A percentile compares a stretch with the other conserved stretches of the same genome.
phyloP scores from a whole-genome alignment of 176 grass and related monocot species.

The Canna indica region DNA sequence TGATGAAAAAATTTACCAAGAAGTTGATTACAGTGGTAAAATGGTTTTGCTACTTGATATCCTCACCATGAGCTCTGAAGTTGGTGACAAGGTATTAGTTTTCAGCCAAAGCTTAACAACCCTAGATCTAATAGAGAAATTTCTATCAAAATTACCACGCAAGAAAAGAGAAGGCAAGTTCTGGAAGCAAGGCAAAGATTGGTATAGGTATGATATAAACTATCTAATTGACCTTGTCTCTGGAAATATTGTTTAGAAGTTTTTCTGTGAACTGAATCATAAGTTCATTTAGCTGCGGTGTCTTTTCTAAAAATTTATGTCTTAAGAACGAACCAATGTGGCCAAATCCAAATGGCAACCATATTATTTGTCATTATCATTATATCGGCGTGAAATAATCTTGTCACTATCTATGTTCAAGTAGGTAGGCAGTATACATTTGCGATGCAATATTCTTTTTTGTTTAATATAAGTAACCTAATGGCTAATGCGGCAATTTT shows the following conservation, averaged over 20 bases:
- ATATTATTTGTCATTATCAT: too few relatives aligned
- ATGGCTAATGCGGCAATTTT: too few relatives aligned
- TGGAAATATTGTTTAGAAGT: constrained; percentile 1
- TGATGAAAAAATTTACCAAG: constrained; percentile 52
- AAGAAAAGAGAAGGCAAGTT: constrained; percentile 65
- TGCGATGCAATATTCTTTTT: too few relatives aligned
- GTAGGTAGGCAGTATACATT: too few relatives aligned
- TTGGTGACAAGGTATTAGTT: constrained; percentile 79
- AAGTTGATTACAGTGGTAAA: constrained; percentile 87
- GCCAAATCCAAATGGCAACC: too few relatives aligned
- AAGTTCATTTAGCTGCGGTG: too few relatives aligned
- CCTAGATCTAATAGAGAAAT: constrained; percentile 83
- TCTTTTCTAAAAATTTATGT: too few relatives aligned
- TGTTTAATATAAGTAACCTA: too few relatives aligned
- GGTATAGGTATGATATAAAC: constrained; percentile 68
- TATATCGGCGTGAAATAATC: too few relatives aligned
- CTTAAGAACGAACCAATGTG: too few relatives aligned
- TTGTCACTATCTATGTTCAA: too few relatives aligned
- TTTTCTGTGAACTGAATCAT: neutral
- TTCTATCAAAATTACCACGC: constrained; percentile 64
- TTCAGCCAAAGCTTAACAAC: constrained; percentile 94
- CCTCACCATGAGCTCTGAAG: constrained; percentile 57
- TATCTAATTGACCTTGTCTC: too few relatives aligned
- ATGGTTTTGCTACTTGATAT: constrained; percentile 94
- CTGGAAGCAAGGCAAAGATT: constrained; percentile 96